Percentiles rank a stretch among this genome's conserved stretches.
These are phyloP conservation scores for Scenedesmus sp. DNA, from an alignment of 163 green algal species.

Conservation along the genomic window DNA sequence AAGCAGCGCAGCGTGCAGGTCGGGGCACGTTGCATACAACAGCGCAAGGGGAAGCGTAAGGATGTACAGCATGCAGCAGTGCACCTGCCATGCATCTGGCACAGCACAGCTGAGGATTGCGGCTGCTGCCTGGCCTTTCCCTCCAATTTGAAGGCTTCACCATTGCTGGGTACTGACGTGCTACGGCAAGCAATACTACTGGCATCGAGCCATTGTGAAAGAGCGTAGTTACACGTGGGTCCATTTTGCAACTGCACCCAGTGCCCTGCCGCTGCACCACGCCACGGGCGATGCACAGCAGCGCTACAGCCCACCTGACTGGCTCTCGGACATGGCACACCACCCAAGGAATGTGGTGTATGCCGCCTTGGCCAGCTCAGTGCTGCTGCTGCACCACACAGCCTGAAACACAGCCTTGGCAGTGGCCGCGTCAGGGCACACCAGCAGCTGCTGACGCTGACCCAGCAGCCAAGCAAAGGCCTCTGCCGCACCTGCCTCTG, in stretches of 20 bases:
- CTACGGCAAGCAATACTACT: background rate
- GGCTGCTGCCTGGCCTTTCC: background rate
- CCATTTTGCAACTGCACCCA: no score
- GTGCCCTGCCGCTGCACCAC: background rate
- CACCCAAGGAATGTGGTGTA: background rate
- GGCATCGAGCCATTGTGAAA: background rate
- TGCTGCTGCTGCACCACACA: background rate
- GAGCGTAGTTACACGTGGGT: no score
- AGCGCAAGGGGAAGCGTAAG: background rate
- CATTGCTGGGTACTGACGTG: background rate
- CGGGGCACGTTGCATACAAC: background rate
- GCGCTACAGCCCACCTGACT: constrained; percentile 11
- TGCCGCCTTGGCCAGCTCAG: constrained; percentile 13
- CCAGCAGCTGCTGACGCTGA: background rate
- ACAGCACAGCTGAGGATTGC: background rate
- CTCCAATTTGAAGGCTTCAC: background rate
- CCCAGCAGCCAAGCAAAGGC: constrained; percentile 40
- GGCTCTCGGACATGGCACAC: constrained; percentile 15
- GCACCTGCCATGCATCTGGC: background rate
- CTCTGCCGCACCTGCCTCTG: background rate
- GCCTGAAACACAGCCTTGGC: constrained; percentile 13
- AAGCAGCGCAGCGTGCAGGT: background rate
- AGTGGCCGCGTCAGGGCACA: constrained; percentile 4
- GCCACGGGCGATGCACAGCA: background rate
- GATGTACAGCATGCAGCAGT: background rate